Conservation (phyloP, 2,329 filamentous ascomycete genomes). For the Chrysoporthe austroafricana region DNA sequence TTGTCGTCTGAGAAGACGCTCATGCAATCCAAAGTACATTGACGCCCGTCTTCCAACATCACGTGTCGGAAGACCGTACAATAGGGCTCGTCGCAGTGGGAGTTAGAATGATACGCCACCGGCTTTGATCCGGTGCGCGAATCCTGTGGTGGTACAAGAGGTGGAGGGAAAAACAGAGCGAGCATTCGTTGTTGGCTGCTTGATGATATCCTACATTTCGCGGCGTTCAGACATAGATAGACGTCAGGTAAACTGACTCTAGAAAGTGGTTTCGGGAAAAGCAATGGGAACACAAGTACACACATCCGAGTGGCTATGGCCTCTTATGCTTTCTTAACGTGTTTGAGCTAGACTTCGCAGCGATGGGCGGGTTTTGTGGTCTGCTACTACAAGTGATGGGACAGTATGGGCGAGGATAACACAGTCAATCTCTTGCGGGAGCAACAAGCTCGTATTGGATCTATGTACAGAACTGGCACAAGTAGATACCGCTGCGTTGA, state of each 20-base stretch:
- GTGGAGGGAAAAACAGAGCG: background rate
- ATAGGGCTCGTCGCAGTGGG: background rate
- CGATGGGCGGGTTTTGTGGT: background rate
- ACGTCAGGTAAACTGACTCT: constrained; percentile 6
- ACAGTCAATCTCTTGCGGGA: background rate
- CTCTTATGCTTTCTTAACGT: background rate
- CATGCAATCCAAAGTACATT: background rate
- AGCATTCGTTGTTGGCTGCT: background rate
- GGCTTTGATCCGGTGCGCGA: background rate
- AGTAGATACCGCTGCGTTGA: background rate
- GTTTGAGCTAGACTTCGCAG: background rate
- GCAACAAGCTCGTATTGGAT: background rate
- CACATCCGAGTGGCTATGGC: background rate
- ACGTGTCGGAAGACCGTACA: background rate
- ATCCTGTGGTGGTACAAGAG: background rate
- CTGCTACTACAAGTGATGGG: background rate
- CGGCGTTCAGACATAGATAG: constrained; percentile 3
- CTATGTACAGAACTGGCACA: background rate
- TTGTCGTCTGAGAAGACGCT: background rate
- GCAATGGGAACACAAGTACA: no score
- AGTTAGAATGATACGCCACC: no score
- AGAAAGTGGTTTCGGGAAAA: constrained; percentile 1
- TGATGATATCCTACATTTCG: constrained; percentile 8
- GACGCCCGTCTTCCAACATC: background rate
- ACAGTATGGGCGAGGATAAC: background rate